These are phyloP conservation scores for Ceratocystiopsis sp. DNA, from an alignment of 2,329 filamentous ascomycete species.

Conservation along the genomic window DNA sequence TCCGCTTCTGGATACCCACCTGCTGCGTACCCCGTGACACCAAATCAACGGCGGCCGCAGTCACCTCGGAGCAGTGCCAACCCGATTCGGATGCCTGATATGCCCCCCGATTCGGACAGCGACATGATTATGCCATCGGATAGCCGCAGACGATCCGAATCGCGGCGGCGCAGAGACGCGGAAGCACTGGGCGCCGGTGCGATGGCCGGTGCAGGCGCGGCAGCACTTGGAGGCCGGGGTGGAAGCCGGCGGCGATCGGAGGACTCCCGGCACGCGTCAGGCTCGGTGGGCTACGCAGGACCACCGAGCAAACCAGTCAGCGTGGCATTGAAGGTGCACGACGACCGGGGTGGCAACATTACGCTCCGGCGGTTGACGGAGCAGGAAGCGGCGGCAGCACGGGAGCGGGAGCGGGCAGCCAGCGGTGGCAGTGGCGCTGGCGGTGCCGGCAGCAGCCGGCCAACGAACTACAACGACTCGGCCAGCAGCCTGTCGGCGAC, in stretches of 20 bases:
- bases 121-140: constrained; percentile 27
- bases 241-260: constrained; percentile 3
- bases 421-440: background rate
- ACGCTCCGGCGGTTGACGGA: constrained; percentile 45
- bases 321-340: constrained; percentile 42
- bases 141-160: constrained; percentile 24
- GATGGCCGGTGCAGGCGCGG: constrained; percentile 12
- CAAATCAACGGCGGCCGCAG: constrained; percentile 8
- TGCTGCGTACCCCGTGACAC: background rate
- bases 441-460: constrained; percentile 19
- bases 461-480: constrained; percentile 21
- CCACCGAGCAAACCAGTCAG: constrained; percentile 31
- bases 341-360: constrained; percentile 42
- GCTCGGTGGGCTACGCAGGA: background rate
- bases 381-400: constrained; percentile 28
- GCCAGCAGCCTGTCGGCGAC: constrained; percentile 38
- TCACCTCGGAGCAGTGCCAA: constrained; percentile 9
- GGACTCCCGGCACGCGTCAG: background rate
- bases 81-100: constrained; percentile 29
- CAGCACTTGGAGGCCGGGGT: constrained; percentile 9
- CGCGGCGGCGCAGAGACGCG: constrained; percentile 27
- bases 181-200: constrained; percentile 30
- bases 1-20: constrained; percentile 15
- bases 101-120: constrained; percentile 33
- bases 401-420: constrained; percentile 21